These are phyloP conservation scores for Posidonia australis DNA, from an alignment of 106 monocot species.

Conservation along the genomic window DNA sequence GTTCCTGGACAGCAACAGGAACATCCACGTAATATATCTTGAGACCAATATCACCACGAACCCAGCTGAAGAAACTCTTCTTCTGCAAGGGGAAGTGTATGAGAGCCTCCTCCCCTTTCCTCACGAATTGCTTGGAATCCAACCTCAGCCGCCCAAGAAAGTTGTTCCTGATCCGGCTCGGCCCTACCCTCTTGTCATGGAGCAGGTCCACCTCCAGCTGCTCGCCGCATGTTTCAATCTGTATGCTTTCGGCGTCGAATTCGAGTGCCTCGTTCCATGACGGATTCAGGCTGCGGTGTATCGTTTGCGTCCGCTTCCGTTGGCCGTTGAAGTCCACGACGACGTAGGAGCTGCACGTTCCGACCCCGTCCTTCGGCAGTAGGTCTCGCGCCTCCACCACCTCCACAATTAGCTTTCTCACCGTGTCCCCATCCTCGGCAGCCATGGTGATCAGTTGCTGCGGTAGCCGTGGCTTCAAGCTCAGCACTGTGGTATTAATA, in stretches of 20 bases:
- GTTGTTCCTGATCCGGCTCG: conserved; percentile 47
- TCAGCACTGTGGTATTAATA: too few relatives aligned
- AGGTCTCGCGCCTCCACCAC: conserved; percentile 71
- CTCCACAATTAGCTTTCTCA: conserved; percentile 71
- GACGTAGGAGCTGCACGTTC: conserved; percentile 74
- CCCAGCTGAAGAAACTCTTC: conserved; percentile 78
- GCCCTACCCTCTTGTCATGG: conserved; percentile 42
- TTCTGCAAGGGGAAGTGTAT: conserved; percentile 71
- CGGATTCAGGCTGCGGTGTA: conserved; percentile 53
- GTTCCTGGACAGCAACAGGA: conserved; percentile 6
- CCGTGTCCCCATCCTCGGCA: conserved; percentile 4
- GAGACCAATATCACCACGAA: conserved; percentile 61
- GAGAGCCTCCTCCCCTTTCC: conserved; percentile 78
- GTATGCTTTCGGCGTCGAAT: conserved; percentile 23
- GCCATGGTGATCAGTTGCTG: background rate
- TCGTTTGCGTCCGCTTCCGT: conserved; percentile 49
- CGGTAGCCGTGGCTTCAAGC: background rate
- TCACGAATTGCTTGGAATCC: conserved; percentile 50
- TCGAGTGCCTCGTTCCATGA: conserved; percentile 61
- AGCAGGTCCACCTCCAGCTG: conserved; percentile 55
- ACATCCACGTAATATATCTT: conserved; percentile 59
- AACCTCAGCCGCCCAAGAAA: conserved; percentile 69
- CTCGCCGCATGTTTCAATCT: conserved; percentile 21
- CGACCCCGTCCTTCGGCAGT: conserved; percentile 75
- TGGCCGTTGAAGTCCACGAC: conserved; percentile 83